Conservation (phyloP, 2,329 filamentous ascomycete species). For the Cercospora beticola region DNA sequence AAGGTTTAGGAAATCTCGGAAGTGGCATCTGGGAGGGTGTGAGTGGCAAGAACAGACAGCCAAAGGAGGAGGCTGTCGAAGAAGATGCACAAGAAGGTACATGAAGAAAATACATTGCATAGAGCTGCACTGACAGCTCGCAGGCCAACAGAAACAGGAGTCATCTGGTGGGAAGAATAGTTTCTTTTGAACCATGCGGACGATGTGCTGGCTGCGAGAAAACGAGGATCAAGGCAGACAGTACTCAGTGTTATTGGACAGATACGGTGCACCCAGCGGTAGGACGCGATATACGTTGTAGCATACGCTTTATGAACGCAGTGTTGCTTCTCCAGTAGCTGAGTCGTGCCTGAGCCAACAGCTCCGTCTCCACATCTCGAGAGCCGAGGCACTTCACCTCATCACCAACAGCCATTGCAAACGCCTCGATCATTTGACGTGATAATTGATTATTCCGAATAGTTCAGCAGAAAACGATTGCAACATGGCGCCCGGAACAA, state of each 20-base stretch:
- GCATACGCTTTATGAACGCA: background rate
- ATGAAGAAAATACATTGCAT: background rate
- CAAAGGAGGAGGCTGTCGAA: slow-evolving; percentile 16
- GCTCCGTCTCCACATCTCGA: slow-evolving; percentile 8
- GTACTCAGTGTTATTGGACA: slow-evolving; percentile 7
- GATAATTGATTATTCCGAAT: background rate
- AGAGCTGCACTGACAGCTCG: background rate
- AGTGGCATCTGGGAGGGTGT: slow-evolving; percentile 37
- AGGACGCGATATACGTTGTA: slow-evolving; percentile 6
- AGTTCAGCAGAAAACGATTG: background rate
- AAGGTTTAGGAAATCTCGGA: slow-evolving; percentile 33
- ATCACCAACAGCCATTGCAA: background rate
- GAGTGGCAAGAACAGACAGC: slow-evolving; percentile 32
- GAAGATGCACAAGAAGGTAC: slow-evolving; percentile 15
- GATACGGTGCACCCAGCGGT: slow-evolving; percentile 1
- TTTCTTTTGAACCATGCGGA: slow-evolving; percentile 14
- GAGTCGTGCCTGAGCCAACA: background rate
- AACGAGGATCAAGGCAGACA: slow-evolving; percentile 10
- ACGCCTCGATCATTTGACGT: background rate
- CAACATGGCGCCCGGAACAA: slow-evolving; percentile 4
- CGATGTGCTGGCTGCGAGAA: slow-evolving; percentile 7
- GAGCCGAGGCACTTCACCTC: slow-evolving; percentile 10
- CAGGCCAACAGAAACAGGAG: slow-evolving; percentile 7
- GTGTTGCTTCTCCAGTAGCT: background rate
- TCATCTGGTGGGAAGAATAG: slow-evolving; percentile 11